Conservation (phyloP, 164 flowering plant species). For the Magnolia sinica region DNA sequence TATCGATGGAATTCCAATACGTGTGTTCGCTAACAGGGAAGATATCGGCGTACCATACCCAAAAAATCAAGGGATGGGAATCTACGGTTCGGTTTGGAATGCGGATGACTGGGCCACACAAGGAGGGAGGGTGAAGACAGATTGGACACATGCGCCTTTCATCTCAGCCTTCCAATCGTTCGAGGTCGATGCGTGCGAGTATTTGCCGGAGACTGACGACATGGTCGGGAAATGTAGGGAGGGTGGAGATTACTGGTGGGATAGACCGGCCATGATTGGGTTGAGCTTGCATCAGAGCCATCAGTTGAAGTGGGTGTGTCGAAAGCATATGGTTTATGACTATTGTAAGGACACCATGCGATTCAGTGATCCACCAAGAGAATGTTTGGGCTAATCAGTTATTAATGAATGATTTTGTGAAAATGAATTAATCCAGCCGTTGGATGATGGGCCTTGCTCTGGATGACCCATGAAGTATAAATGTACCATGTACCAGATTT, state of each 20-base stretch:
- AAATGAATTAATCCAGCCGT: background rate
- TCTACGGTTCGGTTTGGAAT: constrained; percentile 42
- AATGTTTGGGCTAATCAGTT: constrained; percentile 46
- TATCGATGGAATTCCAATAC: constrained; percentile 37
- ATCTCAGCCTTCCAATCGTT: constrained; percentile 22
- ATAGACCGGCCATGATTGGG: constrained; percentile 61
- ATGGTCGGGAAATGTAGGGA: constrained; percentile 36
- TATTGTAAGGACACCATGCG: constrained; percentile 68
- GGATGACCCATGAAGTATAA: background rate
- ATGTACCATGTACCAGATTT: too few relatives aligned
- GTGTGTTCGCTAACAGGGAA: constrained; percentile 32
- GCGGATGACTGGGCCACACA: constrained; percentile 58
- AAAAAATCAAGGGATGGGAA: constrained; percentile 36
- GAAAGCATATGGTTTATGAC: constrained; percentile 78
- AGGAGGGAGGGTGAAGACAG: constrained; percentile 49
- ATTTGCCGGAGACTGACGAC: constrained; percentile 24
- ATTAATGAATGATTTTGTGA: background rate
- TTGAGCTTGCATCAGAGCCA: constrained; percentile 80
- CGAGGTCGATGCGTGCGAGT: constrained; percentile 61
- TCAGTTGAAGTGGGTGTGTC: constrained; percentile 80
- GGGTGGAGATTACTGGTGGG: constrained; percentile 71
- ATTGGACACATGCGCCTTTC: constrained; percentile 46
- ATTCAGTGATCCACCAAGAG: constrained; percentile 60
- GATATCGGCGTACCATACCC: constrained; percentile 29
- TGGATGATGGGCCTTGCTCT: background rate